These are phyloP conservation scores for Akebia trifoliata DNA, from an alignment of 164 flowering plant genomes.

Conservation along the genomic window DNA sequence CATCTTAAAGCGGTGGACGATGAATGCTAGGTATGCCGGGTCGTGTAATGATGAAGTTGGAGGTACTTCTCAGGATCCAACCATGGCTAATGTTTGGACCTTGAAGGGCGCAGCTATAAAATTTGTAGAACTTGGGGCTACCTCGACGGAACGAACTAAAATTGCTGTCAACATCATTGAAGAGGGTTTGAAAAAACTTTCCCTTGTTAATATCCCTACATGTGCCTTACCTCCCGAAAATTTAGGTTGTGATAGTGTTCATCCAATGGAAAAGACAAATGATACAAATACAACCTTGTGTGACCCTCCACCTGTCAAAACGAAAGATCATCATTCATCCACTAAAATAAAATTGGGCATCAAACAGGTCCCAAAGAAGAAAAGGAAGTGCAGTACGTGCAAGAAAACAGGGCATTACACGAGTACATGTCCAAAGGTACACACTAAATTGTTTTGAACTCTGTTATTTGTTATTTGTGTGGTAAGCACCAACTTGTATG, in stretches of 20 bases:
- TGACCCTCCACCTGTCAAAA: constrained; percentile 4
- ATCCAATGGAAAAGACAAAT: constrained; percentile 9
- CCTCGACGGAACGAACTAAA: constrained; percentile 8
- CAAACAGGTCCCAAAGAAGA: constrained; percentile 9
- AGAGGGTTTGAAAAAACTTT: constrained; percentile 12
- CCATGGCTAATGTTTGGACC: constrained; percentile 4
- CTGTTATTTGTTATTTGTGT: not conserved
- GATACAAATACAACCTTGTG: not conserved
- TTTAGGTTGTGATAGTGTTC: constrained; percentile 7
- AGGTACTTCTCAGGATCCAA: constrained; percentile 4
- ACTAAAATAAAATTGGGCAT: constrained; percentile 10
- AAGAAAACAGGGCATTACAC: constrained; percentile 17
- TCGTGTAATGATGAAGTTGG: constrained; percentile 5
- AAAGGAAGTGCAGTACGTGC: constrained; percentile 19
- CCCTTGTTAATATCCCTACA: not conserved
- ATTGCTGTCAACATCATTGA: constrained; percentile 14
- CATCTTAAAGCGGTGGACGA: constrained; percentile 18
- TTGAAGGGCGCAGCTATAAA: constrained; percentile 15
- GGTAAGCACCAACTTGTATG: not conserved
- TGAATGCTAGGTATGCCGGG: constrained; percentile 13
- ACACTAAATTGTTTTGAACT: not conserved
- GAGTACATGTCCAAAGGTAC: constrained; percentile 19
- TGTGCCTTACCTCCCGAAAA: constrained; percentile 10
- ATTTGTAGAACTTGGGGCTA: constrained; percentile 16
- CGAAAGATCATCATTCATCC: constrained; percentile 4